Conservation (phyloP, 352 stramenopile species). For the Blastocystis hominis region DNA sequence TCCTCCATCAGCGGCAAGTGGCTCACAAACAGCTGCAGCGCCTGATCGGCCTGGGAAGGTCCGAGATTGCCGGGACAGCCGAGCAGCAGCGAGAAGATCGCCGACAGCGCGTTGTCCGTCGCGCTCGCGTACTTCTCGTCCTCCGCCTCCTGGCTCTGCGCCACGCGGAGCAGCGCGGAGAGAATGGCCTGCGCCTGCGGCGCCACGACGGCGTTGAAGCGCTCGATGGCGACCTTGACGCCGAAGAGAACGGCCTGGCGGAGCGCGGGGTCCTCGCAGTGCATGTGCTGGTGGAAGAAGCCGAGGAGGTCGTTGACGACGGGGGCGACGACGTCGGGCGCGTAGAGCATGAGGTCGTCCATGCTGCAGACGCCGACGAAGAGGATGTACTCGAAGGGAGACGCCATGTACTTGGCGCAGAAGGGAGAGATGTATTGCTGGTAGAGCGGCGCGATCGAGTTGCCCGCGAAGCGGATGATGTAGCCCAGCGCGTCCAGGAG, state of each 20-base stretch:
- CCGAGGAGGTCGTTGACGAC: neutral
- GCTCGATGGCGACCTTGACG: neutral
- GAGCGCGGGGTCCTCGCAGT: conserved; percentile 3
- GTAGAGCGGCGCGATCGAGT: neutral
- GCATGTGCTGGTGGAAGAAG: conserved; percentile 6
- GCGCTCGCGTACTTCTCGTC: neutral
- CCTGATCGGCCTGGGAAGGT: neutral
- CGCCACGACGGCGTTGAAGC: neutral
- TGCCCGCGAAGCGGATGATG: neutral
- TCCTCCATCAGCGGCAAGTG: neutral
- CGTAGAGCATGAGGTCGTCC: neutral
- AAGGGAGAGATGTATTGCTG: neutral
- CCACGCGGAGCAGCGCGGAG: neutral
- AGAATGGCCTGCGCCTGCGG: neutral
- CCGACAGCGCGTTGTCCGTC: conserved; percentile 4
- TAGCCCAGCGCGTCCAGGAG: neutral
- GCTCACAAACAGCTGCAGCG: neutral
- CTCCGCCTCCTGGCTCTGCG: neutral
- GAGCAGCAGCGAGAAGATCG: neutral
- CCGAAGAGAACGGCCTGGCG: conserved; percentile 16
- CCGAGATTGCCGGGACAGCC: neutral
- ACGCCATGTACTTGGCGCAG: neutral
- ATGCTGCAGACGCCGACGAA: conserved; percentile 5
- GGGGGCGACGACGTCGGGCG: neutral
- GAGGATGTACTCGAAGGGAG: conserved; percentile 18